Evolutionary conservation across 371 early-diverging fungal species (phyloP), one percentile per base, ranked within the genome.

Genomic region (Entomophthora muscae): DNA sequence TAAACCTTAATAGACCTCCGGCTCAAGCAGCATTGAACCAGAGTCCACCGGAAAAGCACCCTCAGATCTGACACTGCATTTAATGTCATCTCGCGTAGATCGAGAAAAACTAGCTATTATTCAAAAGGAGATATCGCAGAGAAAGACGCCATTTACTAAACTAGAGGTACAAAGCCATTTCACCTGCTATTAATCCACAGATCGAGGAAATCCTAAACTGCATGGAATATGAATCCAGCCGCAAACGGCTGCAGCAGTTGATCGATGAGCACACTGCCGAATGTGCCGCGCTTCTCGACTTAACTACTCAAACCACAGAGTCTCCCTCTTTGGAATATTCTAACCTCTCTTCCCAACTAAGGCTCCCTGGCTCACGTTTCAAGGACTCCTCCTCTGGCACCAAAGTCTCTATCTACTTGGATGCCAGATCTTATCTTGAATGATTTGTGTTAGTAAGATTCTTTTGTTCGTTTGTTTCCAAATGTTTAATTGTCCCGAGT

Each of bases 211-310:
- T 57, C 12, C n/a, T 51, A 52, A 54, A n/a, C 22, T 55, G 62
- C 24, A 27, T 61, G 2, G 61, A 61, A 31, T 61, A 61, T 42
- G 61, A 61, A 22, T 32, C 52, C 7, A 61, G 61, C 31, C 13
- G 61, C 1, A 61, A 42, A 33, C 26, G 51, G 42, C n/a, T 61
- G 17, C 28, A 26, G 55, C 3, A 55, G 55, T 21, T 55, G 10
- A 10, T 55, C 26, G 10, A 21, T 5, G 26, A 26, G 55, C 55
- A 24, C 28, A n/a, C 3, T 27, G 28, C 24, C 22, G 55, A 21
- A 55, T n/a, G 55, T 10, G 24, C 5, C 26, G 10, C 22, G 3
- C 55, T 42, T 42, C 42, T 17, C 17, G 42, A 42, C 26, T 55
- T 10, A 3, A 5, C 22, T 55, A 12, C 55, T 5, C 24, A 26